Evolutionary conservation across 2,329 filamentous ascomycete genomes (phyloP).

Genomic region (Lasiodiplodia citricola): DNA sequence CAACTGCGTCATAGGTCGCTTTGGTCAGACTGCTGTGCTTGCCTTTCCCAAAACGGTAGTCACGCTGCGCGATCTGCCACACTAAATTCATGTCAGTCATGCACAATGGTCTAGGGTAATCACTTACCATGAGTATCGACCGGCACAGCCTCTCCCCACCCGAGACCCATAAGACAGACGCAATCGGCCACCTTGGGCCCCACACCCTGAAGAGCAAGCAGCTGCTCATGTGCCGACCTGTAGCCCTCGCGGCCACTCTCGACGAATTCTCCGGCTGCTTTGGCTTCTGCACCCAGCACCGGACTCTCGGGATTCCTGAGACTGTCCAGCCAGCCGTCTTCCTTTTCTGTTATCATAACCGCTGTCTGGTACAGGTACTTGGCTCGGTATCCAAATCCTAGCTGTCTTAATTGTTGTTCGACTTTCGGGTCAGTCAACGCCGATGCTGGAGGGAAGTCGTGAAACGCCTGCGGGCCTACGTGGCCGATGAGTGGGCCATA

Average conservation of each 20-base stretch:
- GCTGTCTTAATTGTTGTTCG: slow-evolving; percentile 75
- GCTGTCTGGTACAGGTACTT: slow-evolving; percentile 92
- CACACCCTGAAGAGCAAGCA: slow-evolving; percentile 82
- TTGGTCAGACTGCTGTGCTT: slow-evolving; percentile 88
- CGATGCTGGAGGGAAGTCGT: slow-evolving; percentile 83
- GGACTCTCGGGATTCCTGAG: slow-evolving; percentile 79
- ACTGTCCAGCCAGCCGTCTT: slow-evolving; percentile 73
- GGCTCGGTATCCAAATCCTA: slow-evolving; percentile 94
- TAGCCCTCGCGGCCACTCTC: slow-evolving; percentile 68
- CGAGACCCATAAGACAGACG: slow-evolving; percentile 93
- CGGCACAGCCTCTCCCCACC: slow-evolving; percentile 93
- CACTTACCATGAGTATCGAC: slow-evolving; percentile 82
- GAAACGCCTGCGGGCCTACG: slow-evolving; percentile 72
- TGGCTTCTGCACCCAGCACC: slow-evolving; percentile 56
- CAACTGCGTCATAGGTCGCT: slow-evolving; percentile 85
- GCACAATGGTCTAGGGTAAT: background rate
- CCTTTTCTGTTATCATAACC: slow-evolving; percentile 69
- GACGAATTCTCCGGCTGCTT: slow-evolving; percentile 54
- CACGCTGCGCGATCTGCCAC: slow-evolving; percentile 96
- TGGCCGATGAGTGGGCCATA: slow-evolving; percentile 80
- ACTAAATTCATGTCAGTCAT: slow-evolving; percentile 56
- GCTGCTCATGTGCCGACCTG: slow-evolving; percentile 76
- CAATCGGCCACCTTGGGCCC: slow-evolving; percentile 98
- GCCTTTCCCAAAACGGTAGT: slow-evolving; percentile 88
- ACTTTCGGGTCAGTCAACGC: slow-evolving; percentile 76